Evolutionary conservation across 225 moss, liverwort and hornwort species (phyloP).

Genomic region (Pseudoscleropodium purum): DNA sequence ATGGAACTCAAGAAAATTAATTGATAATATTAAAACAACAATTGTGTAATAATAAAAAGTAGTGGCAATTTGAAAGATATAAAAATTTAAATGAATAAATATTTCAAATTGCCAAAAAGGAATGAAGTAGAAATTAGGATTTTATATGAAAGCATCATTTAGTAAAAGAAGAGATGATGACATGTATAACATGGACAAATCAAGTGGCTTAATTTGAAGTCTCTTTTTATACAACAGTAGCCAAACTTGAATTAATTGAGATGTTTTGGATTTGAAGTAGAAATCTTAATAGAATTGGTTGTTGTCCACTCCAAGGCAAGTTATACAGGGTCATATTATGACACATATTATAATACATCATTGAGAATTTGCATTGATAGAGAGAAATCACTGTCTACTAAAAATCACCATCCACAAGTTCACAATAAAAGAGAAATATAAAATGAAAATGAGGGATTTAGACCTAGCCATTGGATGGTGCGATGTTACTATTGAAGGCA

Average conservation of each 20-base stretch:
- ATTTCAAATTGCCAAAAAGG: background rate
- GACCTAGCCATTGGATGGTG: too few relatives aligned
- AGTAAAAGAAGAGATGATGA: too few relatives aligned
- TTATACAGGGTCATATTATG: too few relatives aligned
- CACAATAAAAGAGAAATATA: fast-evolving
- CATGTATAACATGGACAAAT: background rate
- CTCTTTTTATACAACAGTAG: background rate
- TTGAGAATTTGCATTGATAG: too few relatives aligned
- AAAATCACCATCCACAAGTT: background rate
- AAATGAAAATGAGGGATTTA: background rate
- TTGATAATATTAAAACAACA: too few relatives aligned
- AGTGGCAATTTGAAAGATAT: background rate
- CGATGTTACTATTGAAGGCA: too few relatives aligned
- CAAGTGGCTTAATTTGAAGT: background rate
- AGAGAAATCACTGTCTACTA: background rate
- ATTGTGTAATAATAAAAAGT: background rate
- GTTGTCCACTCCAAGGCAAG: fast-evolving
- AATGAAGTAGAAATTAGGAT: background rate
- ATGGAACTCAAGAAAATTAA: background rate
- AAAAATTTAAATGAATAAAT: background rate
- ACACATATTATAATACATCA: background rate
- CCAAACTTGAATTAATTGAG: background rate
- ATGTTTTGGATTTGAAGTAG: background rate
- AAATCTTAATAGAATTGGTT: too few relatives aligned
- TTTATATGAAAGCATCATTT: background rate